Evolutionary conservation across 176 grass and related monocot genomes (phyloP).

Genomic region (Themeda triandra): DNA sequence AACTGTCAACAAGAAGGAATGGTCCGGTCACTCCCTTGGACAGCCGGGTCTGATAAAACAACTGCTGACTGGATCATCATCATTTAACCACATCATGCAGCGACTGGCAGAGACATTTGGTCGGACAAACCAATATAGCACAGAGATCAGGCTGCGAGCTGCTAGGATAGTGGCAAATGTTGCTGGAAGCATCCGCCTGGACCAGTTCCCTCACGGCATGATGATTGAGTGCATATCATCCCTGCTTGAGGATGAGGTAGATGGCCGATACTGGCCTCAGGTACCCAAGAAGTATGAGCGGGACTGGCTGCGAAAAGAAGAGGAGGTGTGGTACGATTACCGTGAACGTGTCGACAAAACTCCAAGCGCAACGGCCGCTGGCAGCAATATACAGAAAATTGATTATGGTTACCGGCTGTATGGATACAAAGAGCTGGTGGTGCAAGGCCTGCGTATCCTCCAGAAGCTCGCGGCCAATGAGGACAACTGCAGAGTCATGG

Average conservation of each 20-base stretch:
- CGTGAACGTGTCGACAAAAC: accelerated
- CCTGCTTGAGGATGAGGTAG: background rate
- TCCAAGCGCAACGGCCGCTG: background rate
- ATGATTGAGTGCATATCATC: background rate
- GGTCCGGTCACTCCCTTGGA: too few relatives aligned
- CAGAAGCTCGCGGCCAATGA: background rate
- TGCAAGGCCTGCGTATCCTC: background rate
- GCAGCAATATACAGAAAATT: background rate
- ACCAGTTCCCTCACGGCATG: background rate
- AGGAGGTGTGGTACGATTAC: accelerated
- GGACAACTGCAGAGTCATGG: slow-evolving; percentile 1
- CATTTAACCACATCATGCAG: background rate
- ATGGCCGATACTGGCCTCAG: too few relatives aligned
- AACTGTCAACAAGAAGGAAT: too few relatives aligned
- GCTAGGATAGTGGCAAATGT: background rate
- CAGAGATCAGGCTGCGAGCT: background rate
- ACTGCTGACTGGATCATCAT: background rate
- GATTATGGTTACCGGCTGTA: too few relatives aligned
- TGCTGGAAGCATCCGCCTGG: background rate
- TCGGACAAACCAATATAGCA: background rate
- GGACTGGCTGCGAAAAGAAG: background rate
- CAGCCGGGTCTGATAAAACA: background rate
- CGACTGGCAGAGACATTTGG: background rate
- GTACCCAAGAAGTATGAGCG: background rate
- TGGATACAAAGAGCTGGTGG: background rate